Evolutionary conservation across 1,284 basidiomycete genomes (phyloP).

Genomic region (Ceratobasidium sp.): DNA sequence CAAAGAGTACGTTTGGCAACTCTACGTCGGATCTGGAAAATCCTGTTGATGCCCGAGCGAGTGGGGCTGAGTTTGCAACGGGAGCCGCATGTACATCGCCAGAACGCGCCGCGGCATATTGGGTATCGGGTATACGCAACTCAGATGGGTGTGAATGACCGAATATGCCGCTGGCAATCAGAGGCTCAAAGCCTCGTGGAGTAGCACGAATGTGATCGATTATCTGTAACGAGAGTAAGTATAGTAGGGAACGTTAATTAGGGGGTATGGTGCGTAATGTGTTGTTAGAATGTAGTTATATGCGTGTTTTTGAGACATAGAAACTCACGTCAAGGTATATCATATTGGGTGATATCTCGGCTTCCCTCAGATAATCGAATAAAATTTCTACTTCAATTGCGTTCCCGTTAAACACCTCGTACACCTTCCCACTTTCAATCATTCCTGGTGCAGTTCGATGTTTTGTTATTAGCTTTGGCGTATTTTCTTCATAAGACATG

Average conservation of each 20-base stretch:
- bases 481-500: too few species aligned
- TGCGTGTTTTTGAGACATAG: neutral
- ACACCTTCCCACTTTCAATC: constrained; percentile 43
- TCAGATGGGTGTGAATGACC: constrained; percentile 3
- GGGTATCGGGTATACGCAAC: constrained; percentile 20
- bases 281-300: neutral
- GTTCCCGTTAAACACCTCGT: constrained; percentile 44
- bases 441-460: constrained; percentile 34
- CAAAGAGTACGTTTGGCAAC: constrained; percentile 24
- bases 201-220: constrained; percentile 39
- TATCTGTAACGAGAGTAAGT: constrained; percentile 37
- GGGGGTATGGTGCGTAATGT: too few species aligned
- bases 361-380: constrained; percentile 46
- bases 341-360: constrained; percentile 38
- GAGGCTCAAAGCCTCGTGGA: constrained; percentile 42
- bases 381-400: constrained; percentile 45
- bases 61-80: neutral
- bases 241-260: neutral
- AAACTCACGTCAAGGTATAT: constrained; percentile 35
- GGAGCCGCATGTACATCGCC: neutral
- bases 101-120: constrained; percentile 15
- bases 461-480: too few species aligned
- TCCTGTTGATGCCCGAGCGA: neutral
- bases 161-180: constrained; percentile 44
- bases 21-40: neutral